These are phyloP conservation scores for Mycena sp. DNA, from an alignment of 1,284 basidiomycete species.

Conservation along the genomic window DNA sequence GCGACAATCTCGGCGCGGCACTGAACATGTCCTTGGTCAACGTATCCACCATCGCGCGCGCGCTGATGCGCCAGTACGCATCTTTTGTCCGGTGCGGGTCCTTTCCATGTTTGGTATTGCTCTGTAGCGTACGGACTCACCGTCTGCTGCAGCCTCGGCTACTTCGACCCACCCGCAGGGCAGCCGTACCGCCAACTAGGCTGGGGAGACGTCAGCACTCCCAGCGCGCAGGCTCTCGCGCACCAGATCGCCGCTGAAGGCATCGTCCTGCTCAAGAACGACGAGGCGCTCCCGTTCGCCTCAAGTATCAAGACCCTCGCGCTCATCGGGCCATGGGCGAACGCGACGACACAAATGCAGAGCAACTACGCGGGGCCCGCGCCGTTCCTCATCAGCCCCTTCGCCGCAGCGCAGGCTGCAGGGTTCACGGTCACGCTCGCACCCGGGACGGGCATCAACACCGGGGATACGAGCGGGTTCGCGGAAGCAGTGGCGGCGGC, in stretches of 20 bases:
- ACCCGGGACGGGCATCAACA: constrained; percentile 49
- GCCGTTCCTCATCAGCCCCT: constrained; percentile 62
- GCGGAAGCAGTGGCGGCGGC: constrained; percentile 72
- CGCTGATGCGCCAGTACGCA: constrained; percentile 57
- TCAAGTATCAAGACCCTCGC: constrained; percentile 54
- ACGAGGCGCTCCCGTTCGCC: constrained; percentile 60
- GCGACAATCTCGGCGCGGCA: constrained; percentile 53
- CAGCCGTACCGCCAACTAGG: constrained; percentile 60
- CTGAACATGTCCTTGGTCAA: constrained; percentile 57
- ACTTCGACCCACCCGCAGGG: constrained; percentile 58
- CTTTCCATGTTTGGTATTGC: too few relatives aligned
- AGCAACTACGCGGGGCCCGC: constrained; percentile 64
- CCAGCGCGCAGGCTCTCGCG: constrained; percentile 57
- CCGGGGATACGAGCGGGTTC: constrained; percentile 50
- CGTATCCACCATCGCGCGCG: constrained; percentile 51
- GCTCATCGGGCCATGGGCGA: constrained; percentile 63
- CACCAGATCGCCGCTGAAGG: constrained; percentile 60
- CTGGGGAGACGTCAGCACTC: constrained; percentile 58
- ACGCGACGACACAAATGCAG: constrained; percentile 63
- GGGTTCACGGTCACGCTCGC: constrained; percentile 57
- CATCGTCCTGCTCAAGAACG: constrained; percentile 65
- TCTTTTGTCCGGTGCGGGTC: constrained; percentile 58
- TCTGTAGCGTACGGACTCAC: too few relatives aligned
- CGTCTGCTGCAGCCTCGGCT: constrained; percentile 52
- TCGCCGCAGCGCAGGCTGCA: constrained; percentile 54